Base-by-base conservation (phyloP, 108 stramenopile species). In the Cyclostephanos invisitatus region DNA sequence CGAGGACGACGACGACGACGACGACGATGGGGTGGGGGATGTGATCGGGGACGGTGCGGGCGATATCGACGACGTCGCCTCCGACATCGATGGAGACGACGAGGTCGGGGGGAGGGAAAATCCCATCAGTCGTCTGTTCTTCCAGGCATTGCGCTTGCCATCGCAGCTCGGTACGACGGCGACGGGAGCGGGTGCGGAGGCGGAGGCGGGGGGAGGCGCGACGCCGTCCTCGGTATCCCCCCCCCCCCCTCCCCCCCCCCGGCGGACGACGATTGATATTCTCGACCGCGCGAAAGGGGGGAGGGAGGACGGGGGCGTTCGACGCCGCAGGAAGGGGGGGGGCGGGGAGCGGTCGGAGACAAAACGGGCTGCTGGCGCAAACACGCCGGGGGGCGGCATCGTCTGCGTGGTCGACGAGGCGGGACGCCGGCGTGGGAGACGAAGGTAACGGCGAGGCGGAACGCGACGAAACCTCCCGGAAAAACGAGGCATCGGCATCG, bases 161-260 rank as follows among this genome's bases (percentile, higher is more conserved):
- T 81, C 75, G 5, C 80, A 81, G 67, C 70, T 67, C 18, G 72
- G 70, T n/a, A 71, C 80, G 15, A 58, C 58, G 57, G 69, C 70
- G 11, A 55, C 59, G 49, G 51, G 25, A 10, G 14, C 25, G 12
- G 38, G 37, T 5, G 35, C n/a, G 40, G 67, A 12, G 15, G 37
- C 3, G 37, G 60, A 61, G 3, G 21, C 18, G 9, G 24, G 8
- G 17, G 3, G 27, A 11, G 27, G 28, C 14, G 28, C 29, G 28
- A 11, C 27, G 12, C 25, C 54, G 36, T 27, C 42, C 14, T 11
- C 51, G 7, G 38, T 15, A 15, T 38, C 20, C 36, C 35, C 6
- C 0, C 47, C 47, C 36, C 7, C 57, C 68, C 17, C 42, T 29
- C 27, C 55, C 58, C 60, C 77, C 77, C 15, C 64, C 78, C 0